Base-by-base conservation (phyloP, 768 basidiomycete genomes). In the Amanita jacksonii region DNA sequence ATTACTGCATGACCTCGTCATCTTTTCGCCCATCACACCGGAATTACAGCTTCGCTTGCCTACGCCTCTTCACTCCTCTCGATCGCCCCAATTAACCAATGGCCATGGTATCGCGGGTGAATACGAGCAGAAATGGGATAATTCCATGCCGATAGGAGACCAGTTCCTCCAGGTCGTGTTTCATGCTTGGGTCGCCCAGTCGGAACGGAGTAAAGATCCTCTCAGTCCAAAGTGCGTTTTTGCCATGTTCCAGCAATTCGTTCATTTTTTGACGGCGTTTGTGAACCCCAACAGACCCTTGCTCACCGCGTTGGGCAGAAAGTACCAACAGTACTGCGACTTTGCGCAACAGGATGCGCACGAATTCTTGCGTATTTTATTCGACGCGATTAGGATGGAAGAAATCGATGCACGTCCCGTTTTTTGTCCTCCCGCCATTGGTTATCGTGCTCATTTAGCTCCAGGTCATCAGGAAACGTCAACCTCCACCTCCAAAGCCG, bases 331-430 rank as follows among this genome's bases (percentile, higher is more conserved):
- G 55, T 98, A 96, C 54, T 77, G 87, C 35, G 92, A 93, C 56
- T 93, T 92, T 59, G 79, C 85, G 6, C 93, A 98, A 60, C 93
- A 96, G 60, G 93, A 98, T 56, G 89, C 92, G 18, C 93, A 96
- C 59, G 93, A 98, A 65, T 83, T 94, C 49, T 63, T 97, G 19
- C 73, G 88, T 25, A 91, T 92, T 50, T 68, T 97, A 47, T 67
- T 96, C 30, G 93, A 96, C 58, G 85, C 81, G 15, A 85, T 93
- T 73, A 77, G 88, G 42, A 93, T 93, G 89, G 93, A 97, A 58
- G 92, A 97, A 61, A 67, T 79, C 40, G 93, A 98, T 57, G 86
- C 88, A 55, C 49, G 80, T 60, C 20, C 10, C 28, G 16, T 16
- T 27, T 31, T 19, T 20, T 40, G 16, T 49, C 2, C 22, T 15